These are phyloP conservation scores for Helotiales sp. DNA, from an alignment of 2,329 filamentous ascomycete genomes.

Conservation along the genomic window DNA sequence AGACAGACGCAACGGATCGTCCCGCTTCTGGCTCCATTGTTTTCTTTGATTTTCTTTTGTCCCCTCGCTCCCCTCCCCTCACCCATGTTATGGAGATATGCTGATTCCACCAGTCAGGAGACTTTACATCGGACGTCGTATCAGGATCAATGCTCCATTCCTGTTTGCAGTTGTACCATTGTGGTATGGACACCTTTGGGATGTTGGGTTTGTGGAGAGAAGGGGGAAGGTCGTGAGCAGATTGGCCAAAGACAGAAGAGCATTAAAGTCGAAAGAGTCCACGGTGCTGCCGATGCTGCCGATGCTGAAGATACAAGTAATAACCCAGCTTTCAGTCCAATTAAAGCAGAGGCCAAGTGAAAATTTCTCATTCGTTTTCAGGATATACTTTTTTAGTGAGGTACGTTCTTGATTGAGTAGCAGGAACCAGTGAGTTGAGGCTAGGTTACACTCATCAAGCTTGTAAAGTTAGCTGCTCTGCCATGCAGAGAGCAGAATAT, in stretches of 20 bases:
- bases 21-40: slow-evolving; percentile 8
- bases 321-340: too few species aligned
- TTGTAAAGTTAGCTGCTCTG: background rate
- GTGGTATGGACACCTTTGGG: background rate
- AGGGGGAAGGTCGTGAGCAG: too few species aligned
- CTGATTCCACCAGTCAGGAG: background rate
- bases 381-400: background rate
- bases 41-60: background rate
- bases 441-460: background rate
- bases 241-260: background rate
- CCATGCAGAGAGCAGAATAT: background rate
- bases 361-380: slow-evolving; percentile 3
- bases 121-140: background rate
- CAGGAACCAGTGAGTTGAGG: background rate
- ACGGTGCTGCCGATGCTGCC: too few species aligned
- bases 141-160: too few species aligned
- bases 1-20: slow-evolving; percentile 24
- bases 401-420: background rate
- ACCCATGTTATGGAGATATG: too few species aligned
- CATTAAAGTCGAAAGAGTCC: background rate
- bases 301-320: too few species aligned
- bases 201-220: background rate
- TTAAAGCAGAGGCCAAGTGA: background rate
- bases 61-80: background rate
- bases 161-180: background rate